These are phyloP conservation scores for Kluyveromyces wickerhamii DNA, from an alignment of 805 yeast genomes.

Conservation along the genomic window DNA sequence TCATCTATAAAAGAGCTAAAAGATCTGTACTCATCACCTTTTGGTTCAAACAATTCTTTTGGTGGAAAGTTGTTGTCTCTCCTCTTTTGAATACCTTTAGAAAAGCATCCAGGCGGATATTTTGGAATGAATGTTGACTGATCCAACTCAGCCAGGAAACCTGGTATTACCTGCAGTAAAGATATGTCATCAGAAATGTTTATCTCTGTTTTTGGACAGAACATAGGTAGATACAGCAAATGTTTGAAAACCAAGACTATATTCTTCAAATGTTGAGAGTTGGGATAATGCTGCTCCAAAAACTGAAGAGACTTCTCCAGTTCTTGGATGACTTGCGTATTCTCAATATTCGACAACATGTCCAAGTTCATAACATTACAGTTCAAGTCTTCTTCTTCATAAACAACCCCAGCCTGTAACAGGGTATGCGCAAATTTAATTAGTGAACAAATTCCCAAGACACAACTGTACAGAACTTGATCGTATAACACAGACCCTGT, in stretches of 20 bases:
- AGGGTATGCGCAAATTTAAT: slow-evolving; percentile 40
- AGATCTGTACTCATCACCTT: slow-evolving; percentile 24
- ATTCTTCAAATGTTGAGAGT: slow-evolving; percentile 14
- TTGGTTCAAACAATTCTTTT: slow-evolving; percentile 26
- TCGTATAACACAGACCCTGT: slow-evolving; percentile 35
- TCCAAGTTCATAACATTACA: slow-evolving; percentile 53
- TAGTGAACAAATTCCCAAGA: slow-evolving; percentile 47
- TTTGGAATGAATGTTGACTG: not conserved
- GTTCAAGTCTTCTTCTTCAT: slow-evolving; percentile 70
- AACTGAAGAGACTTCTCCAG: slow-evolving; percentile 1
- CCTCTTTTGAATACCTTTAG: slow-evolving; percentile 40
- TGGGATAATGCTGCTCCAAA: slow-evolving; percentile 6
- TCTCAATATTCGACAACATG: slow-evolving; percentile 24
- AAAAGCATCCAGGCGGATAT: slow-evolving; percentile 33
- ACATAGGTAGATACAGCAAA: slow-evolving; percentile 12
- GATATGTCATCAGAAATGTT: not conserved
- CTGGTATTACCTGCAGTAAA: slow-evolving; percentile 2
- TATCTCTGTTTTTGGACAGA: not conserved
- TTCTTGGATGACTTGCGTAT: slow-evolving; percentile 2
- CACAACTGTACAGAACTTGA: slow-evolving; percentile 42
- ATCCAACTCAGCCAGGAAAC: slow-evolving; percentile 2
- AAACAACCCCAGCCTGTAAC: slow-evolving; percentile 50
- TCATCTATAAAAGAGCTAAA: slow-evolving; percentile 31
- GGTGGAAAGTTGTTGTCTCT: slow-evolving; percentile 44
- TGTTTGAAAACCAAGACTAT: slow-evolving; percentile 15